Conservation (phyloP, 108 stramenopile species). For the Pseudonitzschia delicatissima region DNA sequence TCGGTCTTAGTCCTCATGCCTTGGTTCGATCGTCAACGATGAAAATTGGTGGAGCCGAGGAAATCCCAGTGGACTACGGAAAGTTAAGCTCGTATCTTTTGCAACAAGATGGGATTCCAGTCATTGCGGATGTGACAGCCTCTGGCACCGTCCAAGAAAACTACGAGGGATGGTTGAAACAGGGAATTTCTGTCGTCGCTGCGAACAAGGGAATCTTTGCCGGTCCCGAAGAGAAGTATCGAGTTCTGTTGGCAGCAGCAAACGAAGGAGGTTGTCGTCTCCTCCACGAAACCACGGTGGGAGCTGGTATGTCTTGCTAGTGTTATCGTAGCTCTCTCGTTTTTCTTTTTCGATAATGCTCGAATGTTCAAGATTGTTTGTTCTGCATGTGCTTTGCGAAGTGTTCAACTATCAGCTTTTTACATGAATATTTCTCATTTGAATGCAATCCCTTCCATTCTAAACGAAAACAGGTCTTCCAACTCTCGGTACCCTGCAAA, state of each 20-base stretch:
- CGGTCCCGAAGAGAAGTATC: constrained; percentile 32
- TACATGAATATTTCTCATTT: too few species aligned
- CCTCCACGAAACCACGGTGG: constrained; percentile 50
- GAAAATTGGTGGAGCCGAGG: constrained; percentile 30
- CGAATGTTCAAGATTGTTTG: too few species aligned
- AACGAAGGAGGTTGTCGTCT: constrained; percentile 12
- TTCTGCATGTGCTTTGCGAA: too few species aligned
- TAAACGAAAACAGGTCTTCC: constrained; percentile 33
- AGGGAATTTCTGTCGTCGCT: constrained; percentile 37
- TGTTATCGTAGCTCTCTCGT: not conserved
- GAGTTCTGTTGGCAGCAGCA: constrained; percentile 24
- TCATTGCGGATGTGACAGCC: constrained; percentile 49
- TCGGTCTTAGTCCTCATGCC: constrained; percentile 34
- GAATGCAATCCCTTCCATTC: constrained; percentile 2
- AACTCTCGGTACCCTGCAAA: constrained; percentile 39
- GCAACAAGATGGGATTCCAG: constrained; percentile 25
- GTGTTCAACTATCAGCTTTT: too few species aligned
- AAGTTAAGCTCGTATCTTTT: constrained; percentile 25
- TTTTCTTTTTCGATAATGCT: too few species aligned
- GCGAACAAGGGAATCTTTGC: constrained; percentile 53
- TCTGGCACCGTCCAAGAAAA: constrained; percentile 24
- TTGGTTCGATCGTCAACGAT: constrained; percentile 43
- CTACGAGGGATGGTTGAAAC: constrained; percentile 26
- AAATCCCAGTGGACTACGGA: constrained; percentile 29
- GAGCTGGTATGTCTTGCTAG: constrained; percentile 21